Percentiles rank a stretch among this genome's conserved stretches.
phyloP scores from a whole-genome alignment of 768 basidiomycete species.

The Termitomyces sp. region DNA sequence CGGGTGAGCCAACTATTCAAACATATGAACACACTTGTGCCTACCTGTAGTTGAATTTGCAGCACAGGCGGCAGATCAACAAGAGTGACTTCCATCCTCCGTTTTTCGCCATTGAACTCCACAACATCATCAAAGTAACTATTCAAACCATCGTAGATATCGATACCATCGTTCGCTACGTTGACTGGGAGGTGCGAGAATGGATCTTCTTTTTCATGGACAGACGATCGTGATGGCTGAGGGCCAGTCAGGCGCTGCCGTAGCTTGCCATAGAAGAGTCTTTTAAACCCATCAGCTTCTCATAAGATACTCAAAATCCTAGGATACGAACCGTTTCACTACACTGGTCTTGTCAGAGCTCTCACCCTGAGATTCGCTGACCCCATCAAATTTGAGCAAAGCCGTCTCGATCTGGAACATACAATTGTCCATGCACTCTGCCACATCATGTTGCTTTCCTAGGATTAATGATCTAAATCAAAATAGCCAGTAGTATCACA shows the following conservation, averaged over 20 bases:
- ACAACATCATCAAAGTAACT: conserved; percentile 87
- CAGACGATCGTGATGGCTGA: conserved; percentile 41
- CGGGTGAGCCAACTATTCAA: not conserved
- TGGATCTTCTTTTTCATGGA: conserved; percentile 84
- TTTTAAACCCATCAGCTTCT: conserved; percentile 11
- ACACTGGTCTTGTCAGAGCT: conserved; percentile 65
- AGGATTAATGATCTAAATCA: conserved; percentile 4
- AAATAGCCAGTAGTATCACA: not conserved
- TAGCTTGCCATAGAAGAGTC: conserved; percentile 85
- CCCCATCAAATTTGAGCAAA: conserved; percentile 63
- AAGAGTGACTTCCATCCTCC: conserved; percentile 80
- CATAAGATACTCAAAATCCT: not conserved
- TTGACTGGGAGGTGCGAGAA: conserved; percentile 95
- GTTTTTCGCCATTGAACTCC: conserved; percentile 83
- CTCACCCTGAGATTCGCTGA: conserved; percentile 34
- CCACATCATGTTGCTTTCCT: conserved; percentile 97
- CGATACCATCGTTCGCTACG: conserved; percentile 82
- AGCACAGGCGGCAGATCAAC: conserved; percentile 86
- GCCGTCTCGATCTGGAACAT: conserved; percentile 98
- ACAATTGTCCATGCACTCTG: conserved; percentile 99
- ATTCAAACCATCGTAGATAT: conserved; percentile 91
- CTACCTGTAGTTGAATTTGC: conserved; percentile 93
- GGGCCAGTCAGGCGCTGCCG: conserved; percentile 45
- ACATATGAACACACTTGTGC: conserved; percentile 12
- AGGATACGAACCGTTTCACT: conserved; percentile 62